Percentiles rank a stretch among this genome's conserved stretches.
Evolutionary conservation across 1,284 basidiomycete genomes (phyloP).

Genomic region (Tilletia setariae): DNA sequence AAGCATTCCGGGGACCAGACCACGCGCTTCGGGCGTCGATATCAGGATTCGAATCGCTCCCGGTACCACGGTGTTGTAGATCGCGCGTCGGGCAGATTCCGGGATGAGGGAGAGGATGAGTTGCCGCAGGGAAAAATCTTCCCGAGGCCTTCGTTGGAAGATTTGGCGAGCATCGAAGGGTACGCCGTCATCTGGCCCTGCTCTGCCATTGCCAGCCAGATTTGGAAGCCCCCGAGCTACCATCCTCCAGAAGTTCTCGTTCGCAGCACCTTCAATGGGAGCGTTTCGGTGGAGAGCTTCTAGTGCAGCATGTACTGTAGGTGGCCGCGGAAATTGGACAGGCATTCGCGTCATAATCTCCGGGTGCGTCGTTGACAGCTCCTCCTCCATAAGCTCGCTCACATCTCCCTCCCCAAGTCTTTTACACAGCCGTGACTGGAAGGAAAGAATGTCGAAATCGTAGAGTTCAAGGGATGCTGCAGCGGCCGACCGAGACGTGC

Average conservation of each 20-base stretch:
- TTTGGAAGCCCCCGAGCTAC: not conserved
- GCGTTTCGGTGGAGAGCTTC: too few species aligned
- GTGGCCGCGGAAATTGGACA: too few species aligned
- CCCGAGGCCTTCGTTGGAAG: not conserved
- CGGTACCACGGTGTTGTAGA: slow-evolving; percentile 1
- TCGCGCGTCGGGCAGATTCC: not conserved
- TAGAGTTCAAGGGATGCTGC: not conserved
- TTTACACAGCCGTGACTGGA: not conserved
- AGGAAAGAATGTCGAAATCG: not conserved
- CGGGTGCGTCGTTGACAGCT: too few species aligned
- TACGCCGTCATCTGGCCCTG: not conserved
- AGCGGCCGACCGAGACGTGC: too few species aligned
- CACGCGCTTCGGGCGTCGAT: not conserved
- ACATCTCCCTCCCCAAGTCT: not conserved
- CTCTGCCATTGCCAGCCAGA: not conserved
- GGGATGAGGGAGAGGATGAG: not conserved
- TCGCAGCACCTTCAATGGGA: not conserved
- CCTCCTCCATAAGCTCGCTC: too few species aligned
- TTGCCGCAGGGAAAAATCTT: not conserved
- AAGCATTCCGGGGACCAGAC: not conserved
- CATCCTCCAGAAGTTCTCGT: slow-evolving; percentile 9
- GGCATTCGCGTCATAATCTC: too few species aligned
- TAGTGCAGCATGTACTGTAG: too few species aligned
- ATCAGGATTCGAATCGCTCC: slow-evolving; percentile 3
- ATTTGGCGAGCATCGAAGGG: not conserved